Conservation (phyloP, 495 filamentous ascomycete genomes). For the Penicillium flavigenum region DNA sequence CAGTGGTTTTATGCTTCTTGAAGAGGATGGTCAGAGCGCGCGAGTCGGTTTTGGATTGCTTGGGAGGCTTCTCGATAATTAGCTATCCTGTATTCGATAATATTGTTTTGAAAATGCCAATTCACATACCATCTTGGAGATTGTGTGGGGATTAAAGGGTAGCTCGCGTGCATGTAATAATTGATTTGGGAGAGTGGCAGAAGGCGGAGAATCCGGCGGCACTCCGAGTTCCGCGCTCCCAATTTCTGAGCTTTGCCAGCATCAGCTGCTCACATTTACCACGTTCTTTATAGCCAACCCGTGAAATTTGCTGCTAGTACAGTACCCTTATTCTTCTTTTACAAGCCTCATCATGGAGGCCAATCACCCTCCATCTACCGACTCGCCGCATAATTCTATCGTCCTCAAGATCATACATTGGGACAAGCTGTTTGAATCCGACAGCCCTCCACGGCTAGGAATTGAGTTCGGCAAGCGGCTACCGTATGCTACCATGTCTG, state of each 20-base stretch:
- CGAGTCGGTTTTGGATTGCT: conserved; percentile 34
- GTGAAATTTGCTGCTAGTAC: neutral
- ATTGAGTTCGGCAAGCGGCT: conserved; percentile 64
- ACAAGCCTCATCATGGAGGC: conserved; percentile 28
- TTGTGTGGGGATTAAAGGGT: neutral
- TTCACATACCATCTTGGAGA: conserved; percentile 22
- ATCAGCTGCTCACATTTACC: conserved; percentile 7
- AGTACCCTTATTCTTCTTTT: neutral
- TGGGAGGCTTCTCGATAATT: conserved; percentile 17
- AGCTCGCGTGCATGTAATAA: neutral
- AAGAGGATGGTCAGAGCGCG: conserved; percentile 66
- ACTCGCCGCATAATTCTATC: conserved; percentile 21
- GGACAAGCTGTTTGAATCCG: conserved; percentile 47
- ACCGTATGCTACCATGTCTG: conserved; percentile 55
- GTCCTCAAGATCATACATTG: conserved; percentile 37
- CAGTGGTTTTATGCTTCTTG: conserved; percentile 75
- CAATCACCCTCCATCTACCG: conserved; percentile 18
- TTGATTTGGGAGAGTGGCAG: conserved; percentile 10
- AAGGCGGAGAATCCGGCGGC: conserved; percentile 24
- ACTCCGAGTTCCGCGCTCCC: conserved; percentile 2
- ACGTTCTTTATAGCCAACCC: neutral
- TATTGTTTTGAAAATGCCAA: neutral
- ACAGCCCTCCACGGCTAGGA: conserved; percentile 57
- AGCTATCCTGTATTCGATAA: neutral
- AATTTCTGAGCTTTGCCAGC: conserved; percentile 7